Evolutionary conservation across 257 asterid species (phyloP).

Genomic region (Penstemon newberryi): DNA sequence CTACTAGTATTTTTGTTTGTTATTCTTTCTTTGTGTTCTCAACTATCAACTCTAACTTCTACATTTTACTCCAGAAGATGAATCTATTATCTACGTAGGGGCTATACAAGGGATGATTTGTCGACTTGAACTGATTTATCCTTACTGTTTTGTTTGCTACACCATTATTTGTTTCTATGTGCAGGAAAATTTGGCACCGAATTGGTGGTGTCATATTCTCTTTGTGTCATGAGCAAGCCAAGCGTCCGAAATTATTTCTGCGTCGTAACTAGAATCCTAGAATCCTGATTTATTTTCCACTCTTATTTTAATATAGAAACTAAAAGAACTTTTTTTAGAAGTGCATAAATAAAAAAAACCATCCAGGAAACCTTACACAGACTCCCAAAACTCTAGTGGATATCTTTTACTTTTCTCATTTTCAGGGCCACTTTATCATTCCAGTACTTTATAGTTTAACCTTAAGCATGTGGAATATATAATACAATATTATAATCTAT

Average conservation of each 20-base stretch:
- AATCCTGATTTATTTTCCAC: slow-evolving; percentile 2
- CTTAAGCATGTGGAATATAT: too few species aligned
- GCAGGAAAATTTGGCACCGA: neutral
- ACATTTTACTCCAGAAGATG: slow-evolving; percentile 1
- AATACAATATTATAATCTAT: too few species aligned
- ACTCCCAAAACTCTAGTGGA: neutral
- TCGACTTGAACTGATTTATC: slow-evolving; percentile 1
- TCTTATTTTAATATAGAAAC: neutral
- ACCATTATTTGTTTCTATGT: neutral
- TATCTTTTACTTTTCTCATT: too few species aligned
- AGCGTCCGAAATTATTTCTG: neutral
- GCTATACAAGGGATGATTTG: slow-evolving; percentile 5
- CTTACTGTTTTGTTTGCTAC: neutral
- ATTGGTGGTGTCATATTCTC: neutral
- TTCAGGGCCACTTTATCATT: too few species aligned
- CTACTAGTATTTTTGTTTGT: slow-evolving; percentile 10
- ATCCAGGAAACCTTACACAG: neutral
- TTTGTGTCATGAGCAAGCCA: slow-evolving; percentile 8
- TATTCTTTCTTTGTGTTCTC: neutral
- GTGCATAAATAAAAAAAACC: neutral
- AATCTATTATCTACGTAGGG: slow-evolving; percentile 6
- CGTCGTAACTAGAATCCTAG: slow-evolving; percentile 2
- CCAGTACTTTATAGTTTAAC: too few species aligned
- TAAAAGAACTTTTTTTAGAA: neutral
- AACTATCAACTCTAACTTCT: neutral